phyloP scores from a whole-genome alignment of 2,329 filamentous ascomycete genomes.

The Chaetomiaceae sp. region DNA sequence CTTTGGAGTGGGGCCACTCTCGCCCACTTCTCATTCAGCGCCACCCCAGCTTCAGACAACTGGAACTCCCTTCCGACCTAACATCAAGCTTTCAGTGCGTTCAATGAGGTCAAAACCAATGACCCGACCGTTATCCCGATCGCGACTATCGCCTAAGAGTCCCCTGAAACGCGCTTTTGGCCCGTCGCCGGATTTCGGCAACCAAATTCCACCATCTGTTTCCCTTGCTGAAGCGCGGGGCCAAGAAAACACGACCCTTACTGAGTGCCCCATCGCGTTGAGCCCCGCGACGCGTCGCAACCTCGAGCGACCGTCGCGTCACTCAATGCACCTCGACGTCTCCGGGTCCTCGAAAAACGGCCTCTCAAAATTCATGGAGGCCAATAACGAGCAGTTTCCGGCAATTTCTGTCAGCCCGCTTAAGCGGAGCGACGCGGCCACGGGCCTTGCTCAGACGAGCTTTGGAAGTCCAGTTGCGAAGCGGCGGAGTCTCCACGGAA shows the following conservation, averaged over 20 bases:
- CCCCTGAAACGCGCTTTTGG: constrained; percentile 74
- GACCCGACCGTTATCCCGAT: constrained; percentile 53
- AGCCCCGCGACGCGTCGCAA: constrained; percentile 42
- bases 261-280: constrained; percentile 29
- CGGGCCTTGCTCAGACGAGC: constrained; percentile 76
- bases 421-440: constrained; percentile 85
- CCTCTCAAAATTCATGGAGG: constrained; percentile 49
- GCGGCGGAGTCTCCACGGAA: constrained; percentile 78
- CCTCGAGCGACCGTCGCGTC: constrained; percentile 47
- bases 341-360: constrained; percentile 49
- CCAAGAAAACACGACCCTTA: constrained; percentile 40
- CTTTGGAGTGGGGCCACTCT: constrained; percentile 16
- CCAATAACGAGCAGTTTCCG: constrained; percentile 41
- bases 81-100: constrained; percentile 61
- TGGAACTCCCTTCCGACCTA: constrained; percentile 62
- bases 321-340: constrained; percentile 56
- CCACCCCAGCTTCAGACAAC: constrained; percentile 44
- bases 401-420: constrained; percentile 71
- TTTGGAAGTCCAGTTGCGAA: constrained; percentile 86
- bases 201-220: constrained; percentile 53
- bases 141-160: constrained; percentile 71
- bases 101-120: constrained; percentile 59
- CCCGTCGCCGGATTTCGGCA: constrained; percentile 66
- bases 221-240: constrained; percentile 39
- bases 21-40: constrained; percentile 33